Evolutionary conservation across 352 stramenopile species (phyloP), one percentile per base, ranked within the genome.

Genomic region (Phytophthora europaea): DNA sequence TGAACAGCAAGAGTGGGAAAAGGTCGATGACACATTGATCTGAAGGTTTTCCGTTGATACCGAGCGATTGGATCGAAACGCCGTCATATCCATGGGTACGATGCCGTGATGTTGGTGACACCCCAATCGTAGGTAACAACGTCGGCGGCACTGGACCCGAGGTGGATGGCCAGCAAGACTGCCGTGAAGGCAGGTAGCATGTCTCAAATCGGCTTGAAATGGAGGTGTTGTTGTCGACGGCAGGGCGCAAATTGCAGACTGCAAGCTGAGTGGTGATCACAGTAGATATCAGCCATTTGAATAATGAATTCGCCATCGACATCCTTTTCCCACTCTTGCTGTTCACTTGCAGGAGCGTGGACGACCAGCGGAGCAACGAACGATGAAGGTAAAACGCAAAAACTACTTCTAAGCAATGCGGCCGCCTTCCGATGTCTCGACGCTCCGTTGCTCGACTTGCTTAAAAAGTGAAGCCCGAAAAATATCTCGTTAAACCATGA

Each of bases 271-370:
- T n/a, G 38, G 38, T 47, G 10, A 47, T n/a, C n/a, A n/a, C n/a
- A n/a, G 57, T 85, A 85, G 34, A 67, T 48, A 54, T 85, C 79
- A 1, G 55, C 76, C 36, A 85, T 47, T 61, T 78, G 61, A 3
- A 85, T 47, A 7, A 48, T 72, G 23, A 66, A 71, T 38, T 85
- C 79, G 13, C 54, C 61, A 54, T 75, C 65, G 15, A 78, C 65
- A 33, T 70, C 55, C 26, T 70, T 18, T 2, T 50, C 33, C 33
- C 33, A 13, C 33, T 38, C 33, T 40, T 40, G 34, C 9, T 10
- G 34, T 13, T 40, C 34, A 15, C 34, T 40, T 16, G 7, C 34
- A 40, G 34, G 34, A 12, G 34, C 28, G 40, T 80, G 66, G 36
- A 83, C 74, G 47, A 85, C 54, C 8, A 85, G 48, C 7, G 79